Base-by-base conservation (phyloP, 1,284 basidiomycete genomes). In the Cutaneotrichosporon cutaneum region DNA sequence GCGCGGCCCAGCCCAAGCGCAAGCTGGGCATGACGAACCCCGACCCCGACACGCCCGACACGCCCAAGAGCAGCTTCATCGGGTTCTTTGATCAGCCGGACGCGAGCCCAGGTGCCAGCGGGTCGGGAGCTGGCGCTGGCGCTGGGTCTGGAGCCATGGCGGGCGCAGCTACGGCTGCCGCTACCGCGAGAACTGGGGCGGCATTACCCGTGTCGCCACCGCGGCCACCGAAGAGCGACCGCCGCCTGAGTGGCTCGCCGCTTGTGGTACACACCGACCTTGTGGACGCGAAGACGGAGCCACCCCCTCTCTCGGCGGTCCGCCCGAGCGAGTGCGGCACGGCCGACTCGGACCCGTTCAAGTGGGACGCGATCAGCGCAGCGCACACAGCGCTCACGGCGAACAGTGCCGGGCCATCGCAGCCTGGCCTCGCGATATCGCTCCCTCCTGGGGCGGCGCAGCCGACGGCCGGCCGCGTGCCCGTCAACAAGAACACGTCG, bases 1-100 rank as follows among this genome's bases (percentile, higher is more conserved):
- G 48, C 14, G 48, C 48, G 18, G 48, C 48, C 7, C 18, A 26
- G 26, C 14, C 18, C 27, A 27, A 11, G 18, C 48, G 48, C 27
- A 18, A 51, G 26, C 48, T 51, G 14, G 48, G 48, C 18, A 51
- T 21, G 48, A 51, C 48, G 26, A 51, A 51, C 26, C 48, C 48
- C 48, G 48, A 51, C 48, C 48, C 48, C 2, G 48, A 27, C 7
- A 51, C 48, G 24, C 48, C 48, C 14, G 48, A 51, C 48, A 51
- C 48, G 13, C 48, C 27, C 18, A 51, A n/a, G 48, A 18, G 26
- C 18, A 32, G 26, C 26, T 42, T n/a, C 18, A 32, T 30, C 14
- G 26, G 26, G 16, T 6, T 30, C 5, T 32, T 10, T 7, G 22
- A 16, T 9, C 22, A 14, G 24, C 24, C 24, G 47, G 14, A 7